phyloP scores from a whole-genome alignment of 768 basidiomycete genomes.

The Russula sp. region DNA sequence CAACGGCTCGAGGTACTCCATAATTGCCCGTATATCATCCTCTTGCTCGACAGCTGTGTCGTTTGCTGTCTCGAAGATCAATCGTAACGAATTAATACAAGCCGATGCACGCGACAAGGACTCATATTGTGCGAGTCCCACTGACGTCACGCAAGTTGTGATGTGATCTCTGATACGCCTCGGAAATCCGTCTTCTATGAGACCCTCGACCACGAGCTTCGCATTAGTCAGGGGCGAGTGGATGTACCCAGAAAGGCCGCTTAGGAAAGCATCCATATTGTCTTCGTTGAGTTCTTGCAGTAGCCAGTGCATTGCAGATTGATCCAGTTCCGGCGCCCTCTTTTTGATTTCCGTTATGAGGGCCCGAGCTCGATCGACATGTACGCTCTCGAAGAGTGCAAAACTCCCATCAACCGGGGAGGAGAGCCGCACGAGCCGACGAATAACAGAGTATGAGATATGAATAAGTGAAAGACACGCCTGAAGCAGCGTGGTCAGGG shows the following conservation, averaged over 20 bases:
- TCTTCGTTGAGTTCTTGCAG: not conserved
- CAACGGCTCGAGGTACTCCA: no score
- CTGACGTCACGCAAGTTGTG: conserved; percentile 1
- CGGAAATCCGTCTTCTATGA: not conserved
- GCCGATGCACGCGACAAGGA: no score
- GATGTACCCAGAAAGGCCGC: conserved; percentile 10
- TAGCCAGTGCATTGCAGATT: conserved; percentile 11
- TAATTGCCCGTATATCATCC: no score
- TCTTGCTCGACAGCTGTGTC: no score
- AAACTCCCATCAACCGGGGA: not conserved
- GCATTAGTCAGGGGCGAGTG: not conserved
- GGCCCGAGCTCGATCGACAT: not conserved
- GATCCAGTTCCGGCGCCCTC: not conserved
- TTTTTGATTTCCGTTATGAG: not conserved
- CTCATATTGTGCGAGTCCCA: no score
- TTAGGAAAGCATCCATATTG: conserved; percentile 5
- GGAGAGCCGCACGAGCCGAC: not conserved
- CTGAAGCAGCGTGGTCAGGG: conserved; percentile 10
- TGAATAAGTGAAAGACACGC: not conserved
- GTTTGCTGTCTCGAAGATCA: no score
- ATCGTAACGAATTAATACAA: no score
- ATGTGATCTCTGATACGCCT: conserved; percentile 5
- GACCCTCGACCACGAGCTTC: not conserved
- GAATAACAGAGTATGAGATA: not conserved
- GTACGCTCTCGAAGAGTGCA: not conserved